A percentile compares a stretch with the other conserved stretches of the same genome.
phyloP scores from a whole-genome alignment of 2,329 filamentous ascomycete genomes.

The Cladosporium halotolerans region DNA sequence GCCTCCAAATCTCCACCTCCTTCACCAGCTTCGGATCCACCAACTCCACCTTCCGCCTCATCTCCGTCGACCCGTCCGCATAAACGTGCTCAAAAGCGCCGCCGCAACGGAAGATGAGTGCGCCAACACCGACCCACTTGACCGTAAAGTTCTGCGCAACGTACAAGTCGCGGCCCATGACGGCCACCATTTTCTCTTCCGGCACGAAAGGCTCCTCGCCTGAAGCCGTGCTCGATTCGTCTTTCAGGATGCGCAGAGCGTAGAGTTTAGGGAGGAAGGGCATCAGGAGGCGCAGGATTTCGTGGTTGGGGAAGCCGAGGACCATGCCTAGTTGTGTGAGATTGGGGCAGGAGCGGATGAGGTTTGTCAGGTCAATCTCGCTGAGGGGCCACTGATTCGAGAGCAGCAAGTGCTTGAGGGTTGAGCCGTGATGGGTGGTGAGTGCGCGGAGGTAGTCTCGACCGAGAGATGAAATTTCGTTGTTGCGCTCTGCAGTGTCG shows the following conservation, averaged over 20 bases:
- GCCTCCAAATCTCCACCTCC: slow-evolving; percentile 40
- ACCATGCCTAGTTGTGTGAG: slow-evolving; percentile 54
- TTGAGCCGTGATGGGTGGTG: slow-evolving; percentile 44
- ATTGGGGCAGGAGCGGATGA: slow-evolving; percentile 51
- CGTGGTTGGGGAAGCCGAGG: slow-evolving; percentile 53
- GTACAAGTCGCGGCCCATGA: slow-evolving; percentile 22
- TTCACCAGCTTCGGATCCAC: slow-evolving; percentile 33
- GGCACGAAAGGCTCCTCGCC: not conserved
- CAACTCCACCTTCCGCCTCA: slow-evolving; percentile 26
- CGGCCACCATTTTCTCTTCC: slow-evolving; percentile 27
- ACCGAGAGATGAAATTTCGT: not conserved
- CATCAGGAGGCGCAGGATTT: slow-evolving; percentile 35
- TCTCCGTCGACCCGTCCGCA: slow-evolving; percentile 21
- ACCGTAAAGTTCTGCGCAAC: slow-evolving; percentile 19
- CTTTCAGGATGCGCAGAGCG: slow-evolving; percentile 35
- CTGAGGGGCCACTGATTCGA: slow-evolving; percentile 50
- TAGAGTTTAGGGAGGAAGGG: slow-evolving; percentile 34
- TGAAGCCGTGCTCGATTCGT: not conserved
- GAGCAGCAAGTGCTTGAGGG: slow-evolving; percentile 51
- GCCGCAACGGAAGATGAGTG: slow-evolving; percentile 33
- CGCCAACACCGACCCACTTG: slow-evolving; percentile 36
- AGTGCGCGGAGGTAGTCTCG: slow-evolving; percentile 45
- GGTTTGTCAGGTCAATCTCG: slow-evolving; percentile 41
- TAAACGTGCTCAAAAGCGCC: slow-evolving; percentile 17
- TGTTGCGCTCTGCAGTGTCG: not conserved